A percentile compares a stretch with the other conserved stretches of the same genome.
Conservation (phyloP, 495 filamentous ascomycete species). For the Podospora fimiseda region DNA sequence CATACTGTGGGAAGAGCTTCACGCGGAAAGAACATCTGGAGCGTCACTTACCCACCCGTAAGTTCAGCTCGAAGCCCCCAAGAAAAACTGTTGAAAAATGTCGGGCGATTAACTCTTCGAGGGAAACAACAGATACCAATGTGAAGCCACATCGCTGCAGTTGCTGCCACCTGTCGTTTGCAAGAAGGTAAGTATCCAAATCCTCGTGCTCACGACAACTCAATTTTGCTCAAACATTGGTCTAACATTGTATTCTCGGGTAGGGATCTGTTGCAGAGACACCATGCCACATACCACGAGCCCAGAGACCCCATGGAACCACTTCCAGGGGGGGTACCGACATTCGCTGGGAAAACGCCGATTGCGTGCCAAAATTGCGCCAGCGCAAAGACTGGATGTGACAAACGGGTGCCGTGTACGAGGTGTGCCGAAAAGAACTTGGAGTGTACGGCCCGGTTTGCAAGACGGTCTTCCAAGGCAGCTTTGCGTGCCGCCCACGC, state of each 20-base stretch:
- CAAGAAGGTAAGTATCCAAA: constrained; percentile 43
- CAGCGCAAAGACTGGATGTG: constrained; percentile 60
- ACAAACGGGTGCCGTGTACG: constrained; percentile 57
- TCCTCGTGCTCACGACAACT: neutral
- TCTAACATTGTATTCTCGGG: constrained; percentile 16
- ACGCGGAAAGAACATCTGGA: constrained; percentile 62
- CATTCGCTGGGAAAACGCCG: constrained; percentile 34
- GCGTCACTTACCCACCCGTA: constrained; percentile 56
- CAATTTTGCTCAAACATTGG: too few species aligned
- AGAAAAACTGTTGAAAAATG: too few species aligned
- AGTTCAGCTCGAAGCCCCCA: constrained; percentile 26
- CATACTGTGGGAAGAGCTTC: constrained; percentile 58
- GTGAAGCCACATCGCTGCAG: constrained; percentile 57
- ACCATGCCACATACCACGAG: constrained; percentile 48
- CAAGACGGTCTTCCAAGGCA: constrained; percentile 49
- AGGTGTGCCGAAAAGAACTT: constrained; percentile 54
- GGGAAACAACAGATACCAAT: constrained; percentile 48
- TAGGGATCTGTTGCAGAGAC: constrained; percentile 55
- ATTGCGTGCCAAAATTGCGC: constrained; percentile 57
- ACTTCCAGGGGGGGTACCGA: constrained; percentile 30
- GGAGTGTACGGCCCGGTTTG: constrained; percentile 48
- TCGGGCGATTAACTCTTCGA: too few species aligned
- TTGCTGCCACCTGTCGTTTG: constrained; percentile 55
- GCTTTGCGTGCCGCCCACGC: constrained; percentile 29
- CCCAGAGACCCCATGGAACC: constrained; percentile 36